phyloP scores from a whole-genome alignment of 2,329 filamentous ascomycete genomes.

The Sarocladiaceae sp. region DNA sequence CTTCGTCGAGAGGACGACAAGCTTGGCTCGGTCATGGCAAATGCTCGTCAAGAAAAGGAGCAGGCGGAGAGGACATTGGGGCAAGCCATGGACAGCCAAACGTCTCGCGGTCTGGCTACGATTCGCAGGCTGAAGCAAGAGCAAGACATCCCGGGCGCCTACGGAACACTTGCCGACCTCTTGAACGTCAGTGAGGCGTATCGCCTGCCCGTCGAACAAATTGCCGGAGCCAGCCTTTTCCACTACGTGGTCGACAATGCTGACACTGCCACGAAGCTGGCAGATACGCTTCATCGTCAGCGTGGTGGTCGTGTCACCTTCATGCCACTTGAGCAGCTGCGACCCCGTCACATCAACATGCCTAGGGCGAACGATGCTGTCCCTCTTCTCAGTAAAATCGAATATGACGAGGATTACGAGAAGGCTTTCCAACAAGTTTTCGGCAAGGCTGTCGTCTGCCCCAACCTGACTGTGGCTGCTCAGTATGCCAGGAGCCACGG shows the following conservation, averaged over 20 bases:
- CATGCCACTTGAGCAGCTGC: slow-evolving; percentile 82
- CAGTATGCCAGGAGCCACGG: slow-evolving; percentile 91
- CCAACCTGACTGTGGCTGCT: slow-evolving; percentile 76
- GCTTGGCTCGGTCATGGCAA: slow-evolving; percentile 69
- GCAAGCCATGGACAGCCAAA: slow-evolving; percentile 84
- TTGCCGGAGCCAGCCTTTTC: slow-evolving; percentile 86
- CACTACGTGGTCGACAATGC: slow-evolving; percentile 95
- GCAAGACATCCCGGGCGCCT: slow-evolving; percentile 74
- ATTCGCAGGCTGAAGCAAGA: slow-evolving; percentile 78
- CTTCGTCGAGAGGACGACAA: slow-evolving; percentile 87
- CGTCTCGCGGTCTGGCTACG: slow-evolving; percentile 77
- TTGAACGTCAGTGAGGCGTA: slow-evolving; percentile 80
- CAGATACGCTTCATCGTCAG: slow-evolving; percentile 71
- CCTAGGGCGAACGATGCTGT: slow-evolving; percentile 83
- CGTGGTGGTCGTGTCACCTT: slow-evolving; percentile 86
- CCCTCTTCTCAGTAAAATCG: slow-evolving; percentile 77
- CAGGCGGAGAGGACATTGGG: slow-evolving; percentile 71
- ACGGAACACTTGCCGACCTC: slow-evolving; percentile 90
- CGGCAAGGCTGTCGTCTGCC: slow-evolving; percentile 89
- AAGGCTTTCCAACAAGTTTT: slow-evolving; percentile 92
- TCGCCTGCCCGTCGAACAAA: slow-evolving; percentile 84
- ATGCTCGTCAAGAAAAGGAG: slow-evolving; percentile 69
- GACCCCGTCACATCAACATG: slow-evolving; percentile 64
- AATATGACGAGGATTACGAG: slow-evolving; percentile 70
- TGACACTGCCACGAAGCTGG: slow-evolving; percentile 73